phyloP scores from a whole-genome alignment of 371 early-diverging fungal genomes.

The Sanchytrium tribonematis region DNA sequence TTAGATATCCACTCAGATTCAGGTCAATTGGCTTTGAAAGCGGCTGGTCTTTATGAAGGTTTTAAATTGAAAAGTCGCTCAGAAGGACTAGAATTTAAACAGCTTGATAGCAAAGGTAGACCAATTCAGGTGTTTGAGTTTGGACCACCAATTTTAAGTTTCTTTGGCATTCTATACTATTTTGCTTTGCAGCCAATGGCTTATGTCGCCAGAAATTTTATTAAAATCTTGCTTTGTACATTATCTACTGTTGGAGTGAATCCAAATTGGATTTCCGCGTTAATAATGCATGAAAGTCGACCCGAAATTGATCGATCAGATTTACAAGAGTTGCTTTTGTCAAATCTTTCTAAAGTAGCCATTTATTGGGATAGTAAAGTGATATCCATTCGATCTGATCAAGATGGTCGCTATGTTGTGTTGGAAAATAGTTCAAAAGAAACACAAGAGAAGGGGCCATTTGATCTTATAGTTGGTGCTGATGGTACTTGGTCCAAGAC shows the following conservation, averaged over 20 bases:
- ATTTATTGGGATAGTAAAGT: conserved; percentile 11
- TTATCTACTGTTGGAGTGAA: too few relatives aligned
- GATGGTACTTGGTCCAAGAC: conserved; percentile 21
- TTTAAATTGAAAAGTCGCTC: conserved; percentile 8
- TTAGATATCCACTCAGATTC: conserved; percentile 15
- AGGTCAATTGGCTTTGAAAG: conserved; percentile 14
- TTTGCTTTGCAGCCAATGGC: too few relatives aligned
- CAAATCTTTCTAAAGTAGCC: conserved; percentile 7
- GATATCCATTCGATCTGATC: conserved; percentile 3
- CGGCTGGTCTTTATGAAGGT: conserved; percentile 8
- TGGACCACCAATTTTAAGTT: too few relatives aligned
- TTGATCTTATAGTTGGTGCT: conserved; percentile 17
- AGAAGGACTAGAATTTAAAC: conserved; percentile 8
- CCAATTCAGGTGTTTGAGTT: conserved; percentile 4
- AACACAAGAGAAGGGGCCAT: conserved; percentile 5
- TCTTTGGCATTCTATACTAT: too few relatives aligned
- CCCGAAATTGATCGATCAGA: conserved; percentile 15
- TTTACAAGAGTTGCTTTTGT: conserved; percentile 10
- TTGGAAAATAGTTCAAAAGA: too few relatives aligned
- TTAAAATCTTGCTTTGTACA: too few relatives aligned
- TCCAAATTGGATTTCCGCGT: too few relatives aligned
- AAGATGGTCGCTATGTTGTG: too few relatives aligned
- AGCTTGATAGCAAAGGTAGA: conserved; percentile 8
- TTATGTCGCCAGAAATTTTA: too few relatives aligned
- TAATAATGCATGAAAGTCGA: conserved; percentile 5